phyloP scores from a whole-genome alignment of 2,329 filamentous ascomycete species.

The Xylariaceae sp. region DNA sequence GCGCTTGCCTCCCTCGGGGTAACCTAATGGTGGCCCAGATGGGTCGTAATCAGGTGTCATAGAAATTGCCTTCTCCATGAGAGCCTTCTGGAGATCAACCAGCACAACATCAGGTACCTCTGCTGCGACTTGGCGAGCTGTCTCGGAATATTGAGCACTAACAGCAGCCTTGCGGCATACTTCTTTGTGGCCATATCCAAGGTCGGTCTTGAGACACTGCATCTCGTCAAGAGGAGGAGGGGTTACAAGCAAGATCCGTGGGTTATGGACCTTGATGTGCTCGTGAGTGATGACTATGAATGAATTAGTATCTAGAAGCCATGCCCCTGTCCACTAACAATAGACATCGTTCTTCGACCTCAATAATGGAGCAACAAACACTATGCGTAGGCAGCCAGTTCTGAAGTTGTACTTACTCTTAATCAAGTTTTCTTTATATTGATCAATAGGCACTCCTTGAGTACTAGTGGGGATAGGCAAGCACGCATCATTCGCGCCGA shows the following conservation, averaged over 20 bases:
- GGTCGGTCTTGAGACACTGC: slow-evolving; percentile 59
- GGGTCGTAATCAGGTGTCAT: slow-evolving; percentile 63
- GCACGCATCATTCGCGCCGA: slow-evolving; percentile 91
- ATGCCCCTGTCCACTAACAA: not conserved
- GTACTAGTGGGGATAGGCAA: slow-evolving; percentile 65
- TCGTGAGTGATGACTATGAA: slow-evolving; percentile 73
- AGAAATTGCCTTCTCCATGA: slow-evolving; percentile 74
- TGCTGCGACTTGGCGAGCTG: slow-evolving; percentile 71
- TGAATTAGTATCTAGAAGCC: slow-evolving; percentile 63
- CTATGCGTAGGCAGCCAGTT: not conserved
- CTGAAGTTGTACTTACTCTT: slow-evolving; percentile 31
- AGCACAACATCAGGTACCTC: slow-evolving; percentile 71
- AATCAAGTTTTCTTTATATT: slow-evolving; percentile 76
- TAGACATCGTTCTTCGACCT: not conserved
- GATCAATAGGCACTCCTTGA: slow-evolving; percentile 80
- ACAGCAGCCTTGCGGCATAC: slow-evolving; percentile 54
- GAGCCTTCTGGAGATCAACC: slow-evolving; percentile 79
- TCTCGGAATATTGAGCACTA: slow-evolving; percentile 63
- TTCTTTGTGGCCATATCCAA: slow-evolving; percentile 52
- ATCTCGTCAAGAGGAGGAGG: slow-evolving; percentile 86
- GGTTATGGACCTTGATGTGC: slow-evolving; percentile 70
- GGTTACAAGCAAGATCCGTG: slow-evolving; percentile 78
- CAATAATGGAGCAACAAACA: not conserved
- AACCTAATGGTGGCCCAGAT: slow-evolving; percentile 55
- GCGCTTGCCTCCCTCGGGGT: slow-evolving; percentile 55